A percentile compares a stretch with the other conserved stretches of the same genome.
Evolutionary conservation across 805 yeast genomes (phyloP).

Genomic region (Candida ovalis): DNA sequence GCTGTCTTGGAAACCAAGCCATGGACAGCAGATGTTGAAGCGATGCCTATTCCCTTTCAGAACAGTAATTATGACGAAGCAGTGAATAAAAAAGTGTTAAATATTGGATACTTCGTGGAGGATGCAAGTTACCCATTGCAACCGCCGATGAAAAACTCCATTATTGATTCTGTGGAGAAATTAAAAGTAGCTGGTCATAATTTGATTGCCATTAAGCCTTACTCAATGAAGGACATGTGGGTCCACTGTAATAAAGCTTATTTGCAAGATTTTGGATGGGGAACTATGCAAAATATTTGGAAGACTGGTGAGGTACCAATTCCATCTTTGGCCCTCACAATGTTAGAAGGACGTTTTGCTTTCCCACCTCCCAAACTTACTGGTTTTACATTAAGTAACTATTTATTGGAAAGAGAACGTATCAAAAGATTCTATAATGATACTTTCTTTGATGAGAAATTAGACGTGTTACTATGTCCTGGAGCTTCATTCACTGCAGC

Average conservation of each 20-base stretch:
- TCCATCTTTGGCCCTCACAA: constrained; percentile 1
- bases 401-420: not conserved
- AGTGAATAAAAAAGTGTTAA: constrained; percentile 31
- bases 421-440: constrained; percentile 5
- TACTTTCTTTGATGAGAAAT: constrained; percentile 3
- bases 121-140: constrained; percentile 53
- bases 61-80: constrained; percentile 20
- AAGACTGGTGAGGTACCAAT: constrained; percentile 9
- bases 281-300: not conserved
- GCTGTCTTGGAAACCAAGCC: constrained; percentile 46
- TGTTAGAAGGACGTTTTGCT: constrained; percentile 3
- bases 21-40: constrained; percentile 33
- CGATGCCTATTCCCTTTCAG: constrained; percentile 7
- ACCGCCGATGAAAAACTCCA: constrained; percentile 51
- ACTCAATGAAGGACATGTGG: not conserved
- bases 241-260: constrained; percentile 1
- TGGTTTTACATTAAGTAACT: not conserved
- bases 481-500: constrained; percentile 16
- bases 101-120: constrained; percentile 48
- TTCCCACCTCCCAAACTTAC: constrained; percentile 9
- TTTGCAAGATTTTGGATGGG: not conserved
- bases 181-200: constrained; percentile 41
- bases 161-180: constrained; percentile 29
- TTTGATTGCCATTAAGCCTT: constrained; percentile 31
- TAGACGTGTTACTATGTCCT: constrained; percentile 16